Conservation (phyloP, 352 stramenopile genomes). For the Elongisporangium prolatum region DNA sequence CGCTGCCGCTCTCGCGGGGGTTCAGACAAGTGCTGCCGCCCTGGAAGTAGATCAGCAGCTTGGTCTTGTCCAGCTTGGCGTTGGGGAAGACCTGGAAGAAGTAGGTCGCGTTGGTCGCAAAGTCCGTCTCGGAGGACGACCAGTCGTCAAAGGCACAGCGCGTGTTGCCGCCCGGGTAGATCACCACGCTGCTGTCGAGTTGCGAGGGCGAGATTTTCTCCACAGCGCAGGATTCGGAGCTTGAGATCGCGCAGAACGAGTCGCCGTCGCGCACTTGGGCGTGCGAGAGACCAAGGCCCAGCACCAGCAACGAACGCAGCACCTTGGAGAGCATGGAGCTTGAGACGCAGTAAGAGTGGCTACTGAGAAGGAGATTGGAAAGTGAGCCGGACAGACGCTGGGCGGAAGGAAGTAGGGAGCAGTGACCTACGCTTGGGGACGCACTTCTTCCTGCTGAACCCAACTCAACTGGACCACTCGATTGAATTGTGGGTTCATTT, state of each 20-base stretch:
- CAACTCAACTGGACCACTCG: too few relatives aligned
- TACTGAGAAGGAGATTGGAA: neutral
- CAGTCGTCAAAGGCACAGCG: constrained; percentile 50
- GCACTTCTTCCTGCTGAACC: too few relatives aligned
- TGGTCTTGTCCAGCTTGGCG: constrained; percentile 32
- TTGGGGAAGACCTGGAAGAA: constrained; percentile 60
- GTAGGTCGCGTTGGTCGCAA: constrained; percentile 40
- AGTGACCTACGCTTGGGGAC: too few relatives aligned
- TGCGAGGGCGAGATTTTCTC: constrained; percentile 20
- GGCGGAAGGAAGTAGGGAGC: neutral
- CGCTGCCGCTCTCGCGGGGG: constrained; percentile 5
- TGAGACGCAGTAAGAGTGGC: neutral
- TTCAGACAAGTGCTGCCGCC: constrained; percentile 55
- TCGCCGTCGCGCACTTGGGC: constrained; percentile 6
- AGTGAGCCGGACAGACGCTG: neutral
- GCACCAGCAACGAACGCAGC: constrained; percentile 1
- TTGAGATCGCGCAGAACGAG: constrained; percentile 22
- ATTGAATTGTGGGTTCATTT: too few relatives aligned
- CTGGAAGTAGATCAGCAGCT: constrained; percentile 62
- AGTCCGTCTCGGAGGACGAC: constrained; percentile 17
- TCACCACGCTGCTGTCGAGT: constrained; percentile 27
- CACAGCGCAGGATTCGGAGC: constrained; percentile 21
- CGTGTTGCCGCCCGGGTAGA: constrained; percentile 43
- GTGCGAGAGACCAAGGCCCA: neutral
- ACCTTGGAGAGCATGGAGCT: neutral